Evolutionary conservation across 1,284 basidiomycete species (phyloP), one percentile per base, ranked within the genome.

Genomic region (Rhodotorula sp.): DNA sequence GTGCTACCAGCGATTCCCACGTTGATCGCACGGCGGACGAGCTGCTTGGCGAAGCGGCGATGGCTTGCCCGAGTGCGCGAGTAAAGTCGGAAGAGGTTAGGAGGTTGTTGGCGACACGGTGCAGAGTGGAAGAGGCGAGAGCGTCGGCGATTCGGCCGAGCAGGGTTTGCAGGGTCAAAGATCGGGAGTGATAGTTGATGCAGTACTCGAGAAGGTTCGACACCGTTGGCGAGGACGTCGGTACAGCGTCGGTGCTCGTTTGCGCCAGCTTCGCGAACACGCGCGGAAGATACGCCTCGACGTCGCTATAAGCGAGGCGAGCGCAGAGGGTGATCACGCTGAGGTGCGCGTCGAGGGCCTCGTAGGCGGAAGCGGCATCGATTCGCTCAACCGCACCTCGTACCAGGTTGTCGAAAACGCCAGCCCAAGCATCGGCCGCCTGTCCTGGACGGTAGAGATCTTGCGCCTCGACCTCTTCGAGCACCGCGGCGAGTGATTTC

Each of bases 401-500:
- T 0, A 62, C 60, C n/a, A 75, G 20, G 20, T 30, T 29, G 8
- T 53, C 42, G 12, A 75, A 44, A 5, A 71, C 58, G 4, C 53
- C 67, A 8, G 33, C 55, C 74, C 74, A 75, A 6, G 24, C 58
- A 12, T 69, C 65, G 15, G 18, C 62, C 1, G 63, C 66, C 26
- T 66, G 60, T 4, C 71, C 68, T 5, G 67, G 33, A 4, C 72
- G 49, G 46, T 71, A 67, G 30, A 75, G 30, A 44, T 75, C 74
- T 1, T 59, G 62, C 15, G 4, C 37, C 33, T 75, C 72, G 22
- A 74, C 63, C 37, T 69, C 67, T 2, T 10, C 60, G 22, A 75
- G 59, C 20, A 69, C 66, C 33, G 29, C 59, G 4, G 59, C 65
- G 1, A 75, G 49, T 0, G 60, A 60, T 6, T 8, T 20, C 22